phyloP scores from a whole-genome alignment of 441 rosid species.

The Bruguiera hainesii region DNA sequence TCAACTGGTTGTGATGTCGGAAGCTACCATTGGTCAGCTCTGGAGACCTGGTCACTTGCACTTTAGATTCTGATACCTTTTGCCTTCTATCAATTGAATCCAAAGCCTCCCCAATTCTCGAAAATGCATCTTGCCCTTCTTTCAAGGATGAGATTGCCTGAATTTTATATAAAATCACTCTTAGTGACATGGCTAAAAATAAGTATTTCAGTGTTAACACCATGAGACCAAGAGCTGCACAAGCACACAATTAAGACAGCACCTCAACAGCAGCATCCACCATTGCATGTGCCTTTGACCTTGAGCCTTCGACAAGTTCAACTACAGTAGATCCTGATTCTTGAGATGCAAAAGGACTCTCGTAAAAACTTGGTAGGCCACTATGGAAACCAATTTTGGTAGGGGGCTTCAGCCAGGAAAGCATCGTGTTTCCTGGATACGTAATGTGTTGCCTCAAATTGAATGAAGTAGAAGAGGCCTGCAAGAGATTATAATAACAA shows the following conservation, averaged over 20 bases:
- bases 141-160: constrained; percentile 74
- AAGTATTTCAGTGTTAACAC: too few relatives aligned
- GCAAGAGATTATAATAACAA: constrained; percentile 25
- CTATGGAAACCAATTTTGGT: constrained; percentile 28
- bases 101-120: constrained; percentile 65
- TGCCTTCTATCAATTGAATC: constrained; percentile 49
- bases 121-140: constrained; percentile 76
- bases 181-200: too few relatives aligned
- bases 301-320: constrained; percentile 71
- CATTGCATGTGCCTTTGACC: constrained; percentile 68
- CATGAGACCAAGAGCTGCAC: background rate
- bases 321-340: constrained; percentile 65
- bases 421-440: constrained; percentile 29
- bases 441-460: constrained; percentile 37
- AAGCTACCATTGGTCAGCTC: constrained; percentile 45
- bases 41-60: constrained; percentile 26
- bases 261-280: constrained; percentile 91
- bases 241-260: background rate
- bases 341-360: constrained; percentile 37
- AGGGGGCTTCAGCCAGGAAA: constrained; percentile 43
- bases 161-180: constrained; percentile 7
- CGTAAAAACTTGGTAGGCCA: constrained; percentile 28
- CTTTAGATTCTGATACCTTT: constrained; percentile 32
- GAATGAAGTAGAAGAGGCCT: constrained; percentile 54
- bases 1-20: constrained; percentile 30